Conservation (phyloP, 805 yeast genomes). For the Hanseniaspora lindneri region DNA sequence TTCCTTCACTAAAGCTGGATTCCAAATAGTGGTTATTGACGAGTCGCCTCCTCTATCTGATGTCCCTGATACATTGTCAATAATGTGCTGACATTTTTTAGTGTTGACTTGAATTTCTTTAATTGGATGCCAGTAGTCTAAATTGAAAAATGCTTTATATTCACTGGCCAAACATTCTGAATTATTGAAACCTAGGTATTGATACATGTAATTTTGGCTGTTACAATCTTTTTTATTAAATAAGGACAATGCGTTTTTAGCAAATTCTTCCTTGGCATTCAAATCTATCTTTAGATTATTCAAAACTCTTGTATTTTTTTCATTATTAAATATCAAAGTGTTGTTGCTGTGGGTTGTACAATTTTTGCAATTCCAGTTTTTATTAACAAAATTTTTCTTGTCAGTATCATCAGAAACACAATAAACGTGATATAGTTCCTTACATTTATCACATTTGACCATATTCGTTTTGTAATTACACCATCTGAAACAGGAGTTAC, state of each 20-base stretch:
- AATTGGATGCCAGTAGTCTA: slow-evolving; percentile 24
- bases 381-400: not conserved
- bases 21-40: slow-evolving; percentile 57
- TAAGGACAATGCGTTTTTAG: not conserved
- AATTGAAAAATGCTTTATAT: slow-evolving; percentile 29
- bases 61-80: slow-evolving; percentile 15
- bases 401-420: slow-evolving; percentile 31
- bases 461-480: slow-evolving; percentile 54
- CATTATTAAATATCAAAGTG: too few species aligned
- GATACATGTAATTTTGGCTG: slow-evolving; percentile 23
- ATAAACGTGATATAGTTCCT: slow-evolving; percentile 57
- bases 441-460: slow-evolving; percentile 70
- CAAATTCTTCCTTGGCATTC: slow-evolving; percentile 20
- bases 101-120: slow-evolving; percentile 18
- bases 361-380: slow-evolving; percentile 4
- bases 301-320: too few species aligned
- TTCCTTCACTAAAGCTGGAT: slow-evolving; percentile 25
- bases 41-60: slow-evolving; percentile 61
- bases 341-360: too few species aligned
- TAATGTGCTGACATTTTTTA: slow-evolving; percentile 6
- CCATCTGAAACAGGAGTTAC: slow-evolving; percentile 78
- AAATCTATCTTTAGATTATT: slow-evolving; percentile 14
- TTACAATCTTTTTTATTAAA: slow-evolving; percentile 9
- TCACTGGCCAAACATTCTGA: slow-evolving; percentile 15
- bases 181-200: slow-evolving; percentile 26